Conservation (phyloP, 345 rosid genomes). For the Erucastrum elatum region DNA sequence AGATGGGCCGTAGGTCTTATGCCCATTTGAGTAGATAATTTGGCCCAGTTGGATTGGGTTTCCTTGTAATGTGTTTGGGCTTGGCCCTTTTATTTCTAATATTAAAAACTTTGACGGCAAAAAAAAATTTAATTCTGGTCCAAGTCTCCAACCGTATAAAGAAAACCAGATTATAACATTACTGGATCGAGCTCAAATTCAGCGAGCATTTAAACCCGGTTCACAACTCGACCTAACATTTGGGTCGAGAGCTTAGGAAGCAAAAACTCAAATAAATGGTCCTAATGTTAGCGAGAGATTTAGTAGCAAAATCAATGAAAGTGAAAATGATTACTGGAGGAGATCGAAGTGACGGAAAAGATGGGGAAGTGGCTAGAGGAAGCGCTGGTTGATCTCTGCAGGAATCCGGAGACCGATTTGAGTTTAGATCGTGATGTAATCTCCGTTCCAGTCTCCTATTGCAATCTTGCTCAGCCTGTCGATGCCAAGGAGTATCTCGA, state of each 20-base stretch:
- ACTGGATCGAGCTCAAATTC: too few relatives aligned
- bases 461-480: slow-evolving; percentile 84
- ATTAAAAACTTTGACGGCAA: too few relatives aligned
- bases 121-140: too few relatives aligned
- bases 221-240: neutral
- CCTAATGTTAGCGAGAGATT: neutral
- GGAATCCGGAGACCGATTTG: slow-evolving; percentile 59
- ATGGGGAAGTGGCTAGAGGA: slow-evolving; percentile 78
- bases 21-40: too few relatives aligned
- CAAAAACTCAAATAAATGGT: neutral
- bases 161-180: too few relatives aligned
- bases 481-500: slow-evolving; percentile 97
- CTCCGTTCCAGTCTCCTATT: slow-evolving; percentile 86
- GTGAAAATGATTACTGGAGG: neutral
- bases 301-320: neutral
- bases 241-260: neutral
- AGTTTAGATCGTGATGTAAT: slow-evolving; percentile 77
- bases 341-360: slow-evolving; percentile 13
- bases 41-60: too few relatives aligned
- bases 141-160: too few relatives aligned
- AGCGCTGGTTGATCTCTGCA: slow-evolving; percentile 70
- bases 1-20: too few relatives aligned
- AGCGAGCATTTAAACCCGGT: too few relatives aligned
- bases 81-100: too few relatives aligned
- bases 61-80: too few relatives aligned